Evolutionary conservation across 2,329 filamentous ascomycete species (phyloP).

Genomic region (Aspergillus fumigatus): DNA sequence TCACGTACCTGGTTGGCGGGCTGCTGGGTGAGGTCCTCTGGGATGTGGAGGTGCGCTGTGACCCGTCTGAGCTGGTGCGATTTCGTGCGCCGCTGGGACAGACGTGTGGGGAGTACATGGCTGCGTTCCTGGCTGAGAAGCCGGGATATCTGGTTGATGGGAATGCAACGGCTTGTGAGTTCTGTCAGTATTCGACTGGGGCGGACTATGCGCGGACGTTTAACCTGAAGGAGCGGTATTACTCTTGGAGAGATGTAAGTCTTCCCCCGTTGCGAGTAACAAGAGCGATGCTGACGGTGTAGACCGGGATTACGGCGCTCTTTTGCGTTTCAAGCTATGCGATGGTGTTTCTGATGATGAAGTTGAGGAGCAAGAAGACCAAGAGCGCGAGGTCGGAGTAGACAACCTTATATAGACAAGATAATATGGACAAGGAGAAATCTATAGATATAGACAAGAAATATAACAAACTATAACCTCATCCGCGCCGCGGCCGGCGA

Average conservation of each 20-base stretch:
- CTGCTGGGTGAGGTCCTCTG: conserved; percentile 35
- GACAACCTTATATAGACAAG: not conserved
- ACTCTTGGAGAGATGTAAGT: conserved; percentile 36
- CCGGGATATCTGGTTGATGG: conserved; percentile 28
- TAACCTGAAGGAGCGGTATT: conserved; percentile 31
- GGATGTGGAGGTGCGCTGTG: conserved; percentile 37
- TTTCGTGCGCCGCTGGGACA: conserved; percentile 26
- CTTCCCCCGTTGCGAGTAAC: not conserved
- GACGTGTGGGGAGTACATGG: conserved; percentile 33
- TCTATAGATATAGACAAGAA: not conserved
- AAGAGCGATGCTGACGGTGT: conserved; percentile 1
- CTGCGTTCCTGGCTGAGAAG: conserved; percentile 24
- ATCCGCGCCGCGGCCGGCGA: conserved; percentile 5
- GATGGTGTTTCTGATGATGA: conserved; percentile 47
- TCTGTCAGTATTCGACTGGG: conserved; percentile 29
- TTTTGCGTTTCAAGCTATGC: conserved; percentile 42
- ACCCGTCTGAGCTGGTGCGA: conserved; percentile 26
- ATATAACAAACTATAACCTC: not conserved
- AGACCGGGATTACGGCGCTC: conserved; percentile 41
- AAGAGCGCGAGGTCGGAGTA: conserved; percentile 40
- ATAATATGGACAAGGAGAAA: too few species aligned
- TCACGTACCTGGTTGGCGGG: conserved; percentile 40
- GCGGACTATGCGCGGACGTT: conserved; percentile 33
- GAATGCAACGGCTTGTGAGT: conserved; percentile 25
- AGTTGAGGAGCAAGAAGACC: conserved; percentile 45